Evolutionary conservation across 306 rosid species (phyloP).

Genomic region (Cucurbita pepo): DNA sequence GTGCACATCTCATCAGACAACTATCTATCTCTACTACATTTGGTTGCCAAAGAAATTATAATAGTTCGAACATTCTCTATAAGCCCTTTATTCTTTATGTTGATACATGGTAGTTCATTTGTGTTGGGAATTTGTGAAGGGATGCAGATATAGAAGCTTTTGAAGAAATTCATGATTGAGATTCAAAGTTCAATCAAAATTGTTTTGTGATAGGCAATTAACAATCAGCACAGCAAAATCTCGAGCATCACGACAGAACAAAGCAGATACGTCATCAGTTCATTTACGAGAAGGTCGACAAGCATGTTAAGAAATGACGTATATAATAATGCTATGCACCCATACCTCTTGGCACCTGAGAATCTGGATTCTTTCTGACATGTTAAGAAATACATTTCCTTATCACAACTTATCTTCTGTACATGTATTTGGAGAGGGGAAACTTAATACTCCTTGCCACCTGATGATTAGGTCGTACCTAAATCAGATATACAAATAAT

Average conservation of each 20-base stretch:
- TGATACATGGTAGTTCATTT: background rate
- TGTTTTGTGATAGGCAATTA: background rate
- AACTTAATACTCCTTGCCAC: conserved; percentile 88
- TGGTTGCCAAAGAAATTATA: background rate
- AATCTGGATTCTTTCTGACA: background rate
- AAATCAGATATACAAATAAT: background rate
- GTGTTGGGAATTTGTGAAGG: background rate
- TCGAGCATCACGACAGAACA: background rate
- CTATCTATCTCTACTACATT: background rate
- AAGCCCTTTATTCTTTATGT: background rate
- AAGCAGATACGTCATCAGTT: background rate
- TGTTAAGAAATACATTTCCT: background rate
- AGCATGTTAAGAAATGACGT: background rate
- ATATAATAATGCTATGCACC: background rate
- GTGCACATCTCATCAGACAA: too few relatives aligned
- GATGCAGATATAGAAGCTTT: background rate
- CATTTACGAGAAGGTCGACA: background rate
- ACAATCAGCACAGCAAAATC: background rate
- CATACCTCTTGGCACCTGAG: background rate
- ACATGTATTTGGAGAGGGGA: conserved; percentile 74
- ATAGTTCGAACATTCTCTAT: background rate
- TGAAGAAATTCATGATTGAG: background rate
- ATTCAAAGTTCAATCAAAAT: background rate
- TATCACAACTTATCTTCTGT: conserved; percentile 31
- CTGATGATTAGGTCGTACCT: conserved; percentile 22